phyloP scores from a whole-genome alignment of 208 protist species.

The Acanthamoeba triangularis region DNA sequence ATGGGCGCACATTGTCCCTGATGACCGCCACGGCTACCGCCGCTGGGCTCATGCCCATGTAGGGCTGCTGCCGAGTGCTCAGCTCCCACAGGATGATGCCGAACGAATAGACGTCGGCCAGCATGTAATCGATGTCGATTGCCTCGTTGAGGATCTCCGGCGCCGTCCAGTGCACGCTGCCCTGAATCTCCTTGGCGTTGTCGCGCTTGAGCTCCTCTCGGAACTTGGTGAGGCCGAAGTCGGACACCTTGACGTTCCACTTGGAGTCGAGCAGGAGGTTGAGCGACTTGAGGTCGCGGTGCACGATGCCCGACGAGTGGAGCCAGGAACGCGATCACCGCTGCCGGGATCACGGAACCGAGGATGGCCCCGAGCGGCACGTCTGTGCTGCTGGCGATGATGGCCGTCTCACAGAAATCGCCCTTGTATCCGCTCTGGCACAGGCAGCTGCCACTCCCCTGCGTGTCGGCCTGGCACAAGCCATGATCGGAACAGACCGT shows the following conservation, averaged over 20 bases:
- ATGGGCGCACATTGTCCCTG: neutral
- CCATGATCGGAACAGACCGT: neutral
- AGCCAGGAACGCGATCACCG: neutral
- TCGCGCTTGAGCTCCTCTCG: too few relatives aligned
- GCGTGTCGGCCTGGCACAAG: neutral
- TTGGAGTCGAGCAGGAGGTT: too few relatives aligned
- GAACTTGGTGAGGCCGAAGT: too few relatives aligned
- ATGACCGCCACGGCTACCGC: neutral
- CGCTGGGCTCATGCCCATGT: neutral
- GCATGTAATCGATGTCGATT: neutral
- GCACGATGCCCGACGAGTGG: too few relatives aligned
- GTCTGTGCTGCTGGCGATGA: neutral
- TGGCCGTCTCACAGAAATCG: too few relatives aligned
- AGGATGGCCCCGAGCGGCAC: neutral
- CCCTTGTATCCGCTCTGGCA: too few relatives aligned
- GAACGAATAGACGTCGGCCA: conserved; percentile 1
- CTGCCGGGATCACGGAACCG: neutral
- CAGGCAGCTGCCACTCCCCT: too few relatives aligned
- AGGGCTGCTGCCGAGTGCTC: neutral
- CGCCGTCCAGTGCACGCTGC: conserved; percentile 5
- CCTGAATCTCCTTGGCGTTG: too few relatives aligned
- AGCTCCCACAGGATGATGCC: conserved; percentile 40
- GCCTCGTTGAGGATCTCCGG: conserved; percentile 21
- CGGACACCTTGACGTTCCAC: too few relatives aligned
- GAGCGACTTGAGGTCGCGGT: too few relatives aligned